These are phyloP conservation scores for Sporodiniella umbellata DNA, from an alignment of 371 early-diverging fungal species.

Conservation along the genomic window DNA sequence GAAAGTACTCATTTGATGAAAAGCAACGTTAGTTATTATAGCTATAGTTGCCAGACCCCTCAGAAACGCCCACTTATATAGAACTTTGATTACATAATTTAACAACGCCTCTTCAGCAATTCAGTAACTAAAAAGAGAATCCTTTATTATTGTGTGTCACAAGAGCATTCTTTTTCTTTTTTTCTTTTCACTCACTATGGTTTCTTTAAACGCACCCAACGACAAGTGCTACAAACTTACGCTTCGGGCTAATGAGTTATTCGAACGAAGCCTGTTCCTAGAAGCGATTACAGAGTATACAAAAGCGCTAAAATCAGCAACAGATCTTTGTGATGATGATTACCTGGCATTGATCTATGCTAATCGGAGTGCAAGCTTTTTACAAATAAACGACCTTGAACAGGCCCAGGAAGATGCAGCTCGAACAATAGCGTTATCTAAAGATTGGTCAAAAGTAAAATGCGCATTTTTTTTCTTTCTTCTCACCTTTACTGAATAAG, in stretches of 20 bases:
- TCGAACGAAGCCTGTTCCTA: conserved; percentile 47
- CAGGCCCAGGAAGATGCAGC: conserved; percentile 66
- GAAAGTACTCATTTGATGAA: no score
- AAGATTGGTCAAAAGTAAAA: conserved; percentile 73
- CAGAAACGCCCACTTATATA: no score
- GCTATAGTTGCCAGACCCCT: no score
- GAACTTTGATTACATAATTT: no score
- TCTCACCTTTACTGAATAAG: conserved; percentile 33
- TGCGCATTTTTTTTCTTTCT: not conserved
- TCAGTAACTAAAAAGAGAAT: no score
- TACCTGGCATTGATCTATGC: conserved; percentile 59
- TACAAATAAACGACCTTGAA: conserved; percentile 42
- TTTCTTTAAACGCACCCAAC: conserved; percentile 28
- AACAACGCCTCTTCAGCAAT: no score
- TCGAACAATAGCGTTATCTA: conserved; percentile 53
- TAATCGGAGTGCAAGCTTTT: conserved; percentile 67
- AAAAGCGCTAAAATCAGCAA: conserved; percentile 48
- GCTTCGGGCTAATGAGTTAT: conserved; percentile 57
- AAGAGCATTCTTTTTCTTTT: not conserved
- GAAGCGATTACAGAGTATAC: conserved; percentile 64
- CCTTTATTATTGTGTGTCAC: no score
- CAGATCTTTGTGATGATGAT: conserved; percentile 23
- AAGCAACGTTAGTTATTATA: no score
- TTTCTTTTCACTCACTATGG: not conserved
- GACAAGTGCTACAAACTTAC: conserved; percentile 39